These are phyloP conservation scores for Anthoceros angustus DNA, from an alignment of 225 moss, liverwort and hornwort species.

Conservation along the genomic window DNA sequence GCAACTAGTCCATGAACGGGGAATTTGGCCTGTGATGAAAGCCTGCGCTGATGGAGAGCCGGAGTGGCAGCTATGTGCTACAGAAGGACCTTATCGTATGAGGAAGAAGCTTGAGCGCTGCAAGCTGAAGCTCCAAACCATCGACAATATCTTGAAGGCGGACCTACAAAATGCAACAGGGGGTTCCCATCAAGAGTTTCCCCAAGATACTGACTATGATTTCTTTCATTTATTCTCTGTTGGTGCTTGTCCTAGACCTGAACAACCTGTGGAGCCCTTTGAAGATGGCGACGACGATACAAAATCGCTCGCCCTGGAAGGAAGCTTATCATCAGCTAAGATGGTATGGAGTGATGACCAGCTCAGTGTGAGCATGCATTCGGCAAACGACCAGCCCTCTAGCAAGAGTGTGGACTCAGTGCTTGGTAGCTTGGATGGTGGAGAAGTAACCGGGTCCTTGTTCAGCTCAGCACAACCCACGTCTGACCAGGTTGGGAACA, in stretches of 20 bases:
- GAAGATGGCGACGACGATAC: constrained; percentile 44
- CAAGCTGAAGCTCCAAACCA: constrained; percentile 47
- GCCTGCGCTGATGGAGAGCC: constrained; percentile 43
- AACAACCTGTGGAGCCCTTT: constrained; percentile 22
- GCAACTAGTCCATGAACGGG: constrained; percentile 88
- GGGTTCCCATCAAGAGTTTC: constrained; percentile 8
- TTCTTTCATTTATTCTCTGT: constrained; percentile 37
- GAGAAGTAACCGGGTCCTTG: constrained; percentile 19
- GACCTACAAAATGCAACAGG: background rate
- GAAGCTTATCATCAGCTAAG: constrained; percentile 25
- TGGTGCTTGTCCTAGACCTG: constrained; percentile 7
- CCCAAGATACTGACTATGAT: constrained; percentile 12
- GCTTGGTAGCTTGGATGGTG: constrained; percentile 25
- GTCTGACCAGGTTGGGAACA: constrained; percentile 2
- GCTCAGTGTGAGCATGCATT: constrained; percentile 11
- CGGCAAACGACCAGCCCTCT: constrained; percentile 20
- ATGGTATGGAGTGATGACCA: constrained; percentile 39
- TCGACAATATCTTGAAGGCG: constrained; percentile 7
- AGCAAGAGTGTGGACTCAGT: constrained; percentile 33
- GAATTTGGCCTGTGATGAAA: constrained; percentile 69
- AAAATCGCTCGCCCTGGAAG: constrained; percentile 42
- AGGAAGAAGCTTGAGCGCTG: constrained; percentile 89
- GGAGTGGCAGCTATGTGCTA: constrained; percentile 72
- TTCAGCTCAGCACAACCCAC: constrained; percentile 24
- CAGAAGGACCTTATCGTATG: constrained; percentile 98